phyloP scores from a whole-genome alignment of 2,329 filamentous ascomycete species.

The Nigrospora sphaerica region DNA sequence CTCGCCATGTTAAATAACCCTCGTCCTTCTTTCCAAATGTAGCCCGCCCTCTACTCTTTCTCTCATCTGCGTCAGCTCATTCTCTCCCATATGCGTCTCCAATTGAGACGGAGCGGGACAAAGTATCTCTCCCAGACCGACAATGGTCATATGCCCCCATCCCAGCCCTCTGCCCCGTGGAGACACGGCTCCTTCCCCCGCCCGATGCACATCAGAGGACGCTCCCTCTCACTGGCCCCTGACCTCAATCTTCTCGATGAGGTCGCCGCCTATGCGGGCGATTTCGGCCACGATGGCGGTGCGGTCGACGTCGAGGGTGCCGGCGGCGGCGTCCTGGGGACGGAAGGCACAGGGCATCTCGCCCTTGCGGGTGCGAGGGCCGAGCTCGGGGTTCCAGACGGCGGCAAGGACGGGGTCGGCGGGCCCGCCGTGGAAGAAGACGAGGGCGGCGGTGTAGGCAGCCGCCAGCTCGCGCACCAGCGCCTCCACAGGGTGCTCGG shows the following conservation, averaged over 20 bases:
- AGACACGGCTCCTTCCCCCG: neutral
- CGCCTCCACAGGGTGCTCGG: conserved; percentile 52
- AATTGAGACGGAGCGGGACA: too few species aligned
- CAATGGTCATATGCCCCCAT: too few species aligned
- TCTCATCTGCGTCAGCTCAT: too few species aligned
- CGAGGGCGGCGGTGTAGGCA: conserved; percentile 59
- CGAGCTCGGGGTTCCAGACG: conserved; percentile 51
- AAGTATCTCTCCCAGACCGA: too few species aligned
- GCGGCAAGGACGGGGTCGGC: conserved; percentile 50
- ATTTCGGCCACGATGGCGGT: conserved; percentile 66
- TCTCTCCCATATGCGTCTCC: too few species aligned
- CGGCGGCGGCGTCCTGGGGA: conserved; percentile 39
- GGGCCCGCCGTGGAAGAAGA: conserved; percentile 70
- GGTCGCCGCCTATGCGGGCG: conserved; percentile 55
- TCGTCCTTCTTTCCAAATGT: too few species aligned
- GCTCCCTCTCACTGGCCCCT: conserved; percentile 9
- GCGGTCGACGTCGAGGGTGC: conserved; percentile 56
- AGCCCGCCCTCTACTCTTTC: too few species aligned
- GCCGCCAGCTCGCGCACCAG: conserved; percentile 62
- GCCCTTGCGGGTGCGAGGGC: conserved; percentile 58
- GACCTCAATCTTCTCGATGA: conserved; percentile 51
- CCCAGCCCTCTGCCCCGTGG: neutral
- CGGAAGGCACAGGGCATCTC: conserved; percentile 63
- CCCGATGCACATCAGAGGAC: neutral
- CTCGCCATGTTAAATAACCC: too few species aligned